Base-by-base conservation (phyloP, 192 early-diverging fungal genomes). In the Podila horticola region DNA sequence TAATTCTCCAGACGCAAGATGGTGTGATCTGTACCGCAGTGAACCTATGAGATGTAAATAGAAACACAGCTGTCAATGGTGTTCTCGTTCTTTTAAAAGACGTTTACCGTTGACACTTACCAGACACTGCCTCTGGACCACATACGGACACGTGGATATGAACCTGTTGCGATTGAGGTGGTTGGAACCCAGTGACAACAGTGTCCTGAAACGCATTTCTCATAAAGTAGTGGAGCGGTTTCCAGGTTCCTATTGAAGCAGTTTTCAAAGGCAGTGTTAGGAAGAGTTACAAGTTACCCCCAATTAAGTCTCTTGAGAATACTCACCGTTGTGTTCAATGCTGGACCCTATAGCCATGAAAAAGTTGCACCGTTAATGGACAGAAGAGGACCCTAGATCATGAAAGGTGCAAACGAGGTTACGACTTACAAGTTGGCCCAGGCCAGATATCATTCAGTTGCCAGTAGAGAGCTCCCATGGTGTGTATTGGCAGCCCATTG, bases 381-480 rank as follows among this genome's bases (percentile, higher is more conserved):
- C 11, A 62, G 13, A 28, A 51, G 41, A n/a, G n/a, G n/a, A n/a
- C n/a, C n/a, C n/a, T 17, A 3, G 9, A 55, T 24, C 20, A 24
- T 24, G 24, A 22, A 55, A 55, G 3, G 52, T 7, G 17, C 22
- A 48, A 69, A 20, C 4, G 7, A 38, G 12, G 10, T 3, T 31
- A 20, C 10, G 20, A 10, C 49, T 59, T 79, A 79, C 75, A 79
- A 19, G 76, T 79, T 8, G 76, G 70, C 10, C 64, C 69, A 0
- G 76, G 76, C 76, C 76, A 79, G 1, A 79, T 79, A 20, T 79
- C 76, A 51, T 79, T 79, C n/a, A 79, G 61, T 57, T 79, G 76
- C 76, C 76, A 79, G 52, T 79, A 79, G 15, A 79, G 66, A 6
- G 76, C 70, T 15, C 76, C 76, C 76, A 79, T 79, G 20, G 76